Conservation (phyloP, 1,284 basidiomycete genomes). For the Cryptococcus depauperatus region DNA sequence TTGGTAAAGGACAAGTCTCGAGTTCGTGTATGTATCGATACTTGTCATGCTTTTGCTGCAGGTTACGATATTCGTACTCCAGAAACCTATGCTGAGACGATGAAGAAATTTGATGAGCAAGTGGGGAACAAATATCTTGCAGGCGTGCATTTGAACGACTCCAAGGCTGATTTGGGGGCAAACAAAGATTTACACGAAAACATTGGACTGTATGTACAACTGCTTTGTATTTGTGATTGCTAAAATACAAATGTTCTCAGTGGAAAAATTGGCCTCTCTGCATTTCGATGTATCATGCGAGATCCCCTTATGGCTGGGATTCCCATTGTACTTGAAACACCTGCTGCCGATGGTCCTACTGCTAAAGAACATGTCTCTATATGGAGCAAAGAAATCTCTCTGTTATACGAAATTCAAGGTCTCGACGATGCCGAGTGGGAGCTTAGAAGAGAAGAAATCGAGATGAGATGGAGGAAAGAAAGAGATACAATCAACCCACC, state of each 20-base stretch:
- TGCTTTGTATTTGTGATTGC: neutral
- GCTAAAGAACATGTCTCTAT: conserved; percentile 49
- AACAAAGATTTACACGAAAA: conserved; percentile 76
- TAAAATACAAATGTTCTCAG: conserved; percentile 39
- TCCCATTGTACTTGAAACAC: conserved; percentile 76
- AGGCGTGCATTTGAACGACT: conserved; percentile 80
- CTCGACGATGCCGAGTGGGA: conserved; percentile 37
- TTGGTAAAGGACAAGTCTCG: conserved; percentile 65
- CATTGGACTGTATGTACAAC: conserved; percentile 59
- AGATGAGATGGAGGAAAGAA: conserved; percentile 30
- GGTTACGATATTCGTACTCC: conserved; percentile 69
- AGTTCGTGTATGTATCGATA: conserved; percentile 77
- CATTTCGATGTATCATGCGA: conserved; percentile 61
- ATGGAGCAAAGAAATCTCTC: conserved; percentile 63
- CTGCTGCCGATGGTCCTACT: conserved; percentile 45
- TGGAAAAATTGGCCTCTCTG: conserved; percentile 57
- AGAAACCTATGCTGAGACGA: conserved; percentile 37
- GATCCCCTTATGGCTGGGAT: conserved; percentile 62
- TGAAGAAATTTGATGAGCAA: conserved; percentile 57
- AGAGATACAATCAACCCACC: conserved; percentile 36
- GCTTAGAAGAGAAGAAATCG: conserved; percentile 27
- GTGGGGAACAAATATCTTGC: conserved; percentile 65
- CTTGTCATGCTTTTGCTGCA: conserved; percentile 76
- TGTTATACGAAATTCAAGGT: conserved; percentile 42
- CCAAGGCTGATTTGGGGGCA: conserved; percentile 57